These are phyloP conservation scores for Xerocomus cyaneibrunnescens DNA, from an alignment of 1,284 basidiomycete species.

Conservation along the genomic window DNA sequence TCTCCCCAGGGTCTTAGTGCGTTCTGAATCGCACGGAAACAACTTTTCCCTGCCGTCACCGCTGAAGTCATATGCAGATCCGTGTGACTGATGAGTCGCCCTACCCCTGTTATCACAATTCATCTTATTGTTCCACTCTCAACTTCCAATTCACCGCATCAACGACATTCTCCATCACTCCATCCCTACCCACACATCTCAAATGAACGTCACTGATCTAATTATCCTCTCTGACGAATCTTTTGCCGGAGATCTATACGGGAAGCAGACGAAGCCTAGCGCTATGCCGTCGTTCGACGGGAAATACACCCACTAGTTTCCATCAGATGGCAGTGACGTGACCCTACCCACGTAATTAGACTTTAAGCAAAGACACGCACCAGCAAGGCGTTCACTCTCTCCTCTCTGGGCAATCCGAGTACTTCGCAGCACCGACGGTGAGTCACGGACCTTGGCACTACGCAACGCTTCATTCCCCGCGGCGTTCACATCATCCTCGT, in stretches of 20 bases:
- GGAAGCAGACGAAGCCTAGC: constrained; percentile 13
- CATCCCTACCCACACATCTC: constrained; percentile 8
- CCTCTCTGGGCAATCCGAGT: constrained; percentile 22
- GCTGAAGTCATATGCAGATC: constrained; percentile 36
- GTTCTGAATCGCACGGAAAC: constrained; percentile 18
- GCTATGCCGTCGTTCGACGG: constrained; percentile 11
- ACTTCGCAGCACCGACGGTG: constrained; percentile 15
- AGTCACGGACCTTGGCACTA: constrained; percentile 25
- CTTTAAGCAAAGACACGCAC: constrained; percentile 37
- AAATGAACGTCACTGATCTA: constrained; percentile 20
- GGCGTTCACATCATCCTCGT: constrained; percentile 22
- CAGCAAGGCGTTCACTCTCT: constrained; percentile 19
- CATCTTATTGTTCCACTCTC: constrained; percentile 11
- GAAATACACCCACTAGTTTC: constrained; percentile 10
- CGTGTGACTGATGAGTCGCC: constrained; percentile 23
- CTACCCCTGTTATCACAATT: constrained; percentile 26
- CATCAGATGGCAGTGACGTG: constrained; percentile 35
- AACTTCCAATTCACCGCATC: constrained; percentile 26
- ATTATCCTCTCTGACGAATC: constrained; percentile 13
- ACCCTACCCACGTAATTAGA: constrained; percentile 36
- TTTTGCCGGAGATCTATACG: constrained; percentile 12
- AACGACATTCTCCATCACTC: constrained; percentile 21
- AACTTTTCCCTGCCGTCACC: constrained; percentile 25
- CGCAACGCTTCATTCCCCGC: constrained; percentile 28
- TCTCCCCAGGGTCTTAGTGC: constrained; percentile 29